Evolutionary conservation across 2,329 filamentous ascomycete species (phyloP), one percentile per base, ranked within the genome.

Genomic region (Fusarium luffae): DNA sequence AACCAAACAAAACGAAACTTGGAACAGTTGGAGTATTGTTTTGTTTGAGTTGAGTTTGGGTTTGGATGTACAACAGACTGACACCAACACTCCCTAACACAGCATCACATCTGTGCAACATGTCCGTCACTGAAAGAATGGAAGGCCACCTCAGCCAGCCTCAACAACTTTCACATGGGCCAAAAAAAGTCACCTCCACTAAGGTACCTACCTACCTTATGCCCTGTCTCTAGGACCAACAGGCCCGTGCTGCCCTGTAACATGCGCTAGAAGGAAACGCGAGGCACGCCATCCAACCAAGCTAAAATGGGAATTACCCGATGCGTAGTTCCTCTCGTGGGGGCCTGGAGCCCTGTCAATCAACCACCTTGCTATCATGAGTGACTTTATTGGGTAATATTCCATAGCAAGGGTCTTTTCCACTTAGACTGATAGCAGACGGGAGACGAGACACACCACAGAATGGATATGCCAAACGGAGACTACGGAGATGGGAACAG

Each of bases 261-360:
- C 49, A 52, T 42, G 18, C 49, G 41, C 49, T 52, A 52, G 18
- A 27, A 55, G 59, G 57, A 70, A 71, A 69, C 71, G 63, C 63
- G 60, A 72, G 57, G 32, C 58, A 55, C 48, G 62, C 69, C 70
- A 69, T 73, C 69, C 66, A 63, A 57, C 72, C 65, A 59, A 65
- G 51, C 57, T 52, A 34, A 41, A 55, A 40, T 74, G 68, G 70
- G 67, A 59, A 73, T 70, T 70, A 70, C 66, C 70, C 70, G 68
- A 73, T 74, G 55, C 68, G 59, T 57, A 40, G 62, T 68, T 44
- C 52, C 41, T 48, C 56, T 74, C 70, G 72, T 74, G 72, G 72
- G 72, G 72, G 72, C 59, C 59, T 71, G 54, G 54, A 69, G 52
- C 70, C 72, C 72, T 75, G 71, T 74, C 72, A 69, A 74, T 74